A percentile compares a stretch with the other conserved stretches of the same genome.
phyloP scores from a whole-genome alignment of 345 rosid species.

The Boechera divaricarpa region DNA sequence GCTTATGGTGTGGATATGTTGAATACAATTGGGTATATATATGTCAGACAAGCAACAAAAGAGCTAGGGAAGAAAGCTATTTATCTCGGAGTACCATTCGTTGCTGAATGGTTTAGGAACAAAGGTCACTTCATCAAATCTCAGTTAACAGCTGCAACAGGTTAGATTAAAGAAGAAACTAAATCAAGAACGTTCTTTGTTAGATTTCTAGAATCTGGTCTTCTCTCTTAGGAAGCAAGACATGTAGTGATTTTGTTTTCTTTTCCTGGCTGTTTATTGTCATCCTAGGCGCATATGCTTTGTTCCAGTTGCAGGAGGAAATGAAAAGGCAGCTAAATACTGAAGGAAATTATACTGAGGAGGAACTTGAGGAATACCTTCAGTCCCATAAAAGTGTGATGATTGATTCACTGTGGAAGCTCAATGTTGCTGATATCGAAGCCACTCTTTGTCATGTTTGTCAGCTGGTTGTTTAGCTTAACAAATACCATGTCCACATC shows the following conservation, averaged over 20 bases:
- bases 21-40: conserved; percentile 89
- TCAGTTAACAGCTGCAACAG: conserved; percentile 94
- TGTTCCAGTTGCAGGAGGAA: conserved; percentile 97
- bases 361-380: conserved; percentile 91
- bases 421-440: conserved; percentile 97
- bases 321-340: conserved; percentile 89
- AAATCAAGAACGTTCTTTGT: neutral
- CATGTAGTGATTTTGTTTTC: conserved; percentile 10
- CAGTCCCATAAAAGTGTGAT: conserved; percentile 85
- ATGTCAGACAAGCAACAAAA: conserved; percentile 89
- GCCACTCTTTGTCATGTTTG: conserved; percentile 94
- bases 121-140: conserved; percentile 93
- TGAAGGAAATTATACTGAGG: conserved; percentile 85
- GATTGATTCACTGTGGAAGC: conserved; percentile 98
- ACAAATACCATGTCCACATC: conserved; percentile 30
- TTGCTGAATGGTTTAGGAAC: conserved; percentile 98
- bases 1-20: conserved; percentile 95
- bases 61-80: conserved; percentile 90
- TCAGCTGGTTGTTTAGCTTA: conserved; percentile 79
- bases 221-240: neutral
- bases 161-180: conserved; percentile 47
- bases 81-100: conserved; percentile 78
- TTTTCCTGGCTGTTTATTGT: conserved; percentile 26
- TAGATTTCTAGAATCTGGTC: neutral
- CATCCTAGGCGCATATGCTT: conserved; percentile 83